Percentiles rank a stretch among this genome's conserved stretches.
Conservation (phyloP, 164 flowering plant genomes). For the Buxus sempervirens region DNA sequence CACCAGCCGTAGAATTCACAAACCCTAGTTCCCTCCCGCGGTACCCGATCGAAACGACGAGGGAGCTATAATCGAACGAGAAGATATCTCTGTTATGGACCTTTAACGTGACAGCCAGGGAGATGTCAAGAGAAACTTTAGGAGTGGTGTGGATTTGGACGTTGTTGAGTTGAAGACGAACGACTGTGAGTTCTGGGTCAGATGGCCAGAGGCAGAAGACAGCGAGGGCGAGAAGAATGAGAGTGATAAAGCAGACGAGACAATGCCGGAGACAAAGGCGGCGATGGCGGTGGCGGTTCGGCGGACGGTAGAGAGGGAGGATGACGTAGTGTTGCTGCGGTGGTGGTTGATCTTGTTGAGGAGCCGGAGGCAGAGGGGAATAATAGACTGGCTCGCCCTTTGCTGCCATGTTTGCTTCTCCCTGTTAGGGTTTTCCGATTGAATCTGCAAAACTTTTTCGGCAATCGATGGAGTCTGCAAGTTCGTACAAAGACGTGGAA, state of each 20-base stretch:
- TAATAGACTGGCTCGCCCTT: constrained; percentile 11
- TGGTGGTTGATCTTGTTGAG: constrained; percentile 11
- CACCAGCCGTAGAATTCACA: constrained; percentile 51
- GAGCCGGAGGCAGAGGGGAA: constrained; percentile 17
- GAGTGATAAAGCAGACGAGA: constrained; percentile 24
- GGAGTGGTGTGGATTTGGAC: constrained; percentile 40
- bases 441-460: constrained; percentile 28
- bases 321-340: constrained; percentile 38
- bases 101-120: constrained; percentile 41
- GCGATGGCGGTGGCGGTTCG: constrained; percentile 12
- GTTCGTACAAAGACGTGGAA: too few relatives aligned
- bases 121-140: constrained; percentile 42
- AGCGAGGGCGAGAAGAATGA: constrained; percentile 28
- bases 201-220: constrained; percentile 65
- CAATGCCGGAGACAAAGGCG: constrained; percentile 8
- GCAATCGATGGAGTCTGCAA: too few relatives aligned
- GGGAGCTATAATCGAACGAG: constrained; percentile 46
- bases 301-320: constrained; percentile 17
- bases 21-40: constrained; percentile 63
- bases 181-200: constrained; percentile 53
- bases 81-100: constrained; percentile 59
- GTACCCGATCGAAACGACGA: constrained; percentile 55
- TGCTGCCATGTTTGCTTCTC: not conserved
- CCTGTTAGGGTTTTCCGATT: not conserved
- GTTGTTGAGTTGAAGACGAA: constrained; percentile 37